phyloP scores from a whole-genome alignment of 2,329 filamentous ascomycete species.

The Thermomyces lanuginosus region DNA sequence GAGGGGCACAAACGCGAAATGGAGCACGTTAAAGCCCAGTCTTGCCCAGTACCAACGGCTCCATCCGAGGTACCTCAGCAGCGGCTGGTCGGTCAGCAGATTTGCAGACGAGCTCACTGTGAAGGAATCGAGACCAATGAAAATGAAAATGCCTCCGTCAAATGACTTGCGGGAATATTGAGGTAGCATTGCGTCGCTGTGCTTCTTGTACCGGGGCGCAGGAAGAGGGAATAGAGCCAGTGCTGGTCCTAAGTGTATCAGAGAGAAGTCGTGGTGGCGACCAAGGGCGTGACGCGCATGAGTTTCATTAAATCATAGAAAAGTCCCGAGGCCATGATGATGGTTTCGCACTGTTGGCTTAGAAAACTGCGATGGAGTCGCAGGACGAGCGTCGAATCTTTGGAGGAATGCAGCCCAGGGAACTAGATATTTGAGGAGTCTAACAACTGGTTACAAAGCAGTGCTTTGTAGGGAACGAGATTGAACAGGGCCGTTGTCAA shows the following conservation, averaged over 20 bases:
- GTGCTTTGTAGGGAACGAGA: no score
- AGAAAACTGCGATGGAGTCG: no score
- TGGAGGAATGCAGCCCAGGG: no score
- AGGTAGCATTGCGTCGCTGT: constrained; percentile 21
- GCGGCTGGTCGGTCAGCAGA: constrained; percentile 1
- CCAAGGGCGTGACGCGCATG: constrained; percentile 30
- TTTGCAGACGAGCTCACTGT: constrained; percentile 5
- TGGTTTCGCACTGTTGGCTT: no score
- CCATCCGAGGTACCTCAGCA: no score
- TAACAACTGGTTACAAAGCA: no score
- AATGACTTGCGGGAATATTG: constrained; percentile 31
- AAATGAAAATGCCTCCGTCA: constrained; percentile 17
- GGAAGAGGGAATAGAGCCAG: constrained; percentile 10
- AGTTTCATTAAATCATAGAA: constrained; percentile 3
- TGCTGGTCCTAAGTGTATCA: constrained; percentile 29
- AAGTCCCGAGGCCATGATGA: constrained; percentile 3
- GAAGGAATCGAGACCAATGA: constrained; percentile 20
- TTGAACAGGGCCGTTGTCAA: no score
- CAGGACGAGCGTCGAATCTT: no score
- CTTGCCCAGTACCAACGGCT: constrained; percentile 6
- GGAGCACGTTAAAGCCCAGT: constrained; percentile 1
- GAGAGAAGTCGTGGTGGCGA: constrained; percentile 34
- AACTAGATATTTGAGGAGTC: no score
- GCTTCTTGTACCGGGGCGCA: constrained; percentile 7
- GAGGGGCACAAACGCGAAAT: constrained; percentile 5